Evolutionary conservation across 768 basidiomycete species (phyloP).

Genomic region (Cystobasidium ongulense): DNA sequence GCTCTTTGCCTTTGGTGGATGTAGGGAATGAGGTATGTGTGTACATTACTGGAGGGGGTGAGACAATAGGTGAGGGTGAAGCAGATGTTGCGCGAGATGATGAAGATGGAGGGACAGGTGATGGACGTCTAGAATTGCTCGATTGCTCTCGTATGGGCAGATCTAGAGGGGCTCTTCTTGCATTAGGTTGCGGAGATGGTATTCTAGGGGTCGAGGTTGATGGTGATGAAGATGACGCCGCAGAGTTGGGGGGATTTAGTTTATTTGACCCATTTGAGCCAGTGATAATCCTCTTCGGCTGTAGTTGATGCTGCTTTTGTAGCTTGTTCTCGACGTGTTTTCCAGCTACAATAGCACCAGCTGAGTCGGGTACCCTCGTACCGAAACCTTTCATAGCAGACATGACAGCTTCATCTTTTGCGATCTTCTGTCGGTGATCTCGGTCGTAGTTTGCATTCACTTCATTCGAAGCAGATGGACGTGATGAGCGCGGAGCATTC

Average conservation of each 20-base stretch:
- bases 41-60: not conserved
- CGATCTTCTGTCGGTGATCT: not conserved
- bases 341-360: not conserved
- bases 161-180: not conserved
- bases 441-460: not conserved
- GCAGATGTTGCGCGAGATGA: not conserved
- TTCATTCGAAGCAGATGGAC: not conserved
- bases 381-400: constrained; percentile 22
- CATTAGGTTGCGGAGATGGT: not conserved
- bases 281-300: not conserved
- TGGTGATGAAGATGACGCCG: not conserved
- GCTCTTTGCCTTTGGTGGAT: not conserved
- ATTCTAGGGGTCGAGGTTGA: not conserved
- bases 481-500: not conserved
- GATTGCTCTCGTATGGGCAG: not conserved
- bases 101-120: not conserved
- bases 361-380: not conserved
- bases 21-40: too few species aligned
- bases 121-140: not conserved
- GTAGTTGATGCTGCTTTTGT: not conserved
- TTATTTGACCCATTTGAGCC: not conserved
- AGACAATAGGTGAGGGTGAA: not conserved
- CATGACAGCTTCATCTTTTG: not conserved
- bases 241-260: not conserved
- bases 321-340: not conserved